A percentile compares a stretch with the other conserved stretches of the same genome.
Evolutionary conservation across 352 stramenopile genomes (phyloP).

Genomic region (Thraustochytrium sp.): DNA sequence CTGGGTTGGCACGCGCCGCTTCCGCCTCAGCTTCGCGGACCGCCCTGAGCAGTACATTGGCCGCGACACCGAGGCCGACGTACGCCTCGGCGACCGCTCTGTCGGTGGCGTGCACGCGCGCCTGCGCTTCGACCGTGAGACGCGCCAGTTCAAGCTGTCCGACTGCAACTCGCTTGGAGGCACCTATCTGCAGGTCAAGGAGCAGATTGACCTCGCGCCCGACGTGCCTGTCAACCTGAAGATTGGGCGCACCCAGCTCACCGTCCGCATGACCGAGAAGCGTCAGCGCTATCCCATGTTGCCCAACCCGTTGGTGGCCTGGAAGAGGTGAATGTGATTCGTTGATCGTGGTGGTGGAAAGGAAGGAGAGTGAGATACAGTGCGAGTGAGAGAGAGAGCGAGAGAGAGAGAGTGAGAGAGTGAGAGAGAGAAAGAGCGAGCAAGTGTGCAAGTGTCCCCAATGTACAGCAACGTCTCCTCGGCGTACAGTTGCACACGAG

Average conservation of each 20-base stretch:
- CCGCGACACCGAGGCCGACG: slow-evolving; percentile 16
- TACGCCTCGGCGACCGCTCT: slow-evolving; percentile 13
- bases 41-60: background rate
- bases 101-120: slow-evolving; percentile 19
- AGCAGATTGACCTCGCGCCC: background rate
- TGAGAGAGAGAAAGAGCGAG: too few relatives aligned
- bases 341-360: too few relatives aligned
- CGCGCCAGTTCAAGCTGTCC: slow-evolving; percentile 15
- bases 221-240: slow-evolving; percentile 9
- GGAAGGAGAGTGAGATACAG: too few relatives aligned
- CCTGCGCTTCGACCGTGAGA: slow-evolving; percentile 27
- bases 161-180: slow-evolving; percentile 38
- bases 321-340: slow-evolving; percentile 26
- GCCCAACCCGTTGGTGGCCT: background rate
- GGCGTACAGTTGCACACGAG: too few relatives aligned
- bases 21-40: slow-evolving; percentile 33
- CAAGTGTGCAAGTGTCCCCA: too few relatives aligned
- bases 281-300: background rate
- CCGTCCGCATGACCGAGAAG: slow-evolving; percentile 15
- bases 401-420: too few relatives aligned
- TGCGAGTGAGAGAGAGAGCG: too few relatives aligned
- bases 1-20: slow-evolving; percentile 39
- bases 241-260: slow-evolving; percentile 18
- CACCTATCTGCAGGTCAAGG: slow-evolving; percentile 39
- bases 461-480: too few relatives aligned